Base-by-base conservation (phyloP, 2,329 filamentous ascomycete genomes). In the Trichoderma simmonsii region DNA sequence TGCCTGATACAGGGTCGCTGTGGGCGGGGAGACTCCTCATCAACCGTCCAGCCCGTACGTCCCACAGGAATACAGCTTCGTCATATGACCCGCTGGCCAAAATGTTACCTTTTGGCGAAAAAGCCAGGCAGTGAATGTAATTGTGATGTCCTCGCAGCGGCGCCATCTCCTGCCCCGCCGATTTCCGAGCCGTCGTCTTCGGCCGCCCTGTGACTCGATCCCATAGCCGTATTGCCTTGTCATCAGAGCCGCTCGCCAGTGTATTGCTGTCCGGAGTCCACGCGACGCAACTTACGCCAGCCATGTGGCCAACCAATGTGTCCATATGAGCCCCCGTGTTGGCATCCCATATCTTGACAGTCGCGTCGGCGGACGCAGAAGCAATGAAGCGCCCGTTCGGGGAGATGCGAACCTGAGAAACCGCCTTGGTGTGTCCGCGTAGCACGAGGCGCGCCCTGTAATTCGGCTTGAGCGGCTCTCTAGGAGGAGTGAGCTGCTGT, bases 101-200 rank as follows among this genome's bases (percentile, higher is more conserved):
- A 79, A 98, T 97, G 79, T 99, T 99, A 28, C 96, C 96, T 81
- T 98, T 98, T 2, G 96, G 96, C n/a, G 93, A 95, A 81, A 98
- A 98, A 6, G 95, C 94, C 39, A 99, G 86, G 65, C 92, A 94
- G 82, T 97, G 97, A 36, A 99, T 91, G 81, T 98, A 98, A 82
- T 97, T 98, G 81, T 98, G 94, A 78, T 99, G 96, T 3, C 96
- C 95, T 28, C 92, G 86, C 75, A 98, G 85, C 6, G 89, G 88
- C 2, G 85, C 84, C 76, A 85, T 84, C 32, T 86, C 85, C 78
- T 83, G 78, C 0, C 78, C 80, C 2, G 77, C 77, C 3, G 79
- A 78, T 71, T 80, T 82, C 26, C 82, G 80, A 21, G 84, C 83
- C n/a, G 81, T 85, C 36, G 82, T 83, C 72, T 86, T 86, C 15